A percentile compares a stretch with the other conserved stretches of the same genome.
phyloP scores from a whole-genome alignment of 202 grass and related monocot genomes.

The Zoysia matrella region DNA sequence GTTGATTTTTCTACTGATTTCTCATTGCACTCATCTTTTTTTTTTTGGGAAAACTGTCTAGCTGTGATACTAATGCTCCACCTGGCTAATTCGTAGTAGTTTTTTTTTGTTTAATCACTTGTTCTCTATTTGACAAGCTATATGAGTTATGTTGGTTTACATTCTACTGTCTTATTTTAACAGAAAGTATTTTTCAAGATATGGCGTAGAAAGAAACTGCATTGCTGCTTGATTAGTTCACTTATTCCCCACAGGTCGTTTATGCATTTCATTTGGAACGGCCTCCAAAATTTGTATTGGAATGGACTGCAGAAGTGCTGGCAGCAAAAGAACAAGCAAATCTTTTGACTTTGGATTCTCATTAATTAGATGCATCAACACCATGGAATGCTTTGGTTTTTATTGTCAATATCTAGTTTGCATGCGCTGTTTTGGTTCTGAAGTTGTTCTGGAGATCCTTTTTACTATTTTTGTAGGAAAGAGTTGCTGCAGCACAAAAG shows the following conservation, averaged over 20 bases:
- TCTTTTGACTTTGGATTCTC: slow-evolving; percentile 40
- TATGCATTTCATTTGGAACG: slow-evolving; percentile 54
- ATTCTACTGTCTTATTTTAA: slow-evolving; percentile 11
- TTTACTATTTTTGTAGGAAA: slow-evolving; percentile 75
- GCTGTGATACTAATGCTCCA: not conserved
- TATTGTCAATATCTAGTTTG: slow-evolving; percentile 6
- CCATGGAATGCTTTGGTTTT: slow-evolving; percentile 37
- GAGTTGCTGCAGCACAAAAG: slow-evolving; percentile 67
- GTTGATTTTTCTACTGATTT: not conserved
- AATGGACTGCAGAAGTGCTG: slow-evolving; percentile 53
- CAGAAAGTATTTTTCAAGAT: slow-evolving; percentile 3
- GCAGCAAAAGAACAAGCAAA: slow-evolving; percentile 46
- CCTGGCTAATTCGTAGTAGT: not conserved
- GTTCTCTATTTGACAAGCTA: not conserved
- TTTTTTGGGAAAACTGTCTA: not conserved
- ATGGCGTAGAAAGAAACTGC: slow-evolving; percentile 35
- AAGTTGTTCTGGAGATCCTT: slow-evolving; percentile 31
- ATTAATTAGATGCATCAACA: slow-evolving; percentile 48
- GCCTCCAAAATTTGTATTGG: slow-evolving; percentile 54
- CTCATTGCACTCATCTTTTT: not conserved
- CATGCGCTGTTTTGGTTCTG: slow-evolving; percentile 33
- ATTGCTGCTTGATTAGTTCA: slow-evolving; percentile 61
- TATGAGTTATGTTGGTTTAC: slow-evolving; percentile 21
- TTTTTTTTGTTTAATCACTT: not conserved
- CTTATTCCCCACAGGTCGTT: slow-evolving; percentile 60